Evolutionary conservation across 1,139 yeast genomes (phyloP), one percentile per base, ranked within the genome.

Genomic region (Pichia sp.): DNA sequence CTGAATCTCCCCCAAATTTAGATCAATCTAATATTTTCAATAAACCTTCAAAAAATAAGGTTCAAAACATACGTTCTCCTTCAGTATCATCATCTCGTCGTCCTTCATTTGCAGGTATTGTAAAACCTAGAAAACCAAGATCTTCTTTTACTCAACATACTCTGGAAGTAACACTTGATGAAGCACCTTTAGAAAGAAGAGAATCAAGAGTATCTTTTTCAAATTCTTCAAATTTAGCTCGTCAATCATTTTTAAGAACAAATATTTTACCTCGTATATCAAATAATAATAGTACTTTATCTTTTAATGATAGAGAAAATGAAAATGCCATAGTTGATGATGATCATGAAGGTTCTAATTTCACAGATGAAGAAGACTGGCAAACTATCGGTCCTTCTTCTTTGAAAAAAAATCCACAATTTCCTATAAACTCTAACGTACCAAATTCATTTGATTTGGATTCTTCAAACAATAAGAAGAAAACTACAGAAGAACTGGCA

Each of bases 321-420:
- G 50, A 44, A 21, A 37, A 46, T 31, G 46, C 38, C 5, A 35
- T 34, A 9, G 38, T 31, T 28, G 46, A 40, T 21, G 38, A 37
- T 32, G 42, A 40, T 22, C 47, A 39, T 19, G 41, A 27, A 18
- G 31, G 25, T 7, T 15, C 28, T 9, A 50, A 48, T 28, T 47
- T 38, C 33, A 57, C 62, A 0, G 97, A 88, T 62, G 96, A 89
- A 57, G 97, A 88, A 60, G 96, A 88, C 62, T 88, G 97, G 97
- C 85, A 80, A 48, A 68, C 87, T 0, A 81, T 88, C 41, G 96
- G 96, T 1, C 87, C 96, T 0, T 81, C 72, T 35, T 64, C 72
- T 34, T 61, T 80, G 40, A 62, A 82, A 37, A 68, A 63, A 31
- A 62, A 60, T 28, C 52, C 59, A 45, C 56, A 47, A 36, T 46